Evolutionary conservation across 2,329 filamentous ascomycete genomes (phyloP).

Genomic region (Sclerotinia minor): DNA sequence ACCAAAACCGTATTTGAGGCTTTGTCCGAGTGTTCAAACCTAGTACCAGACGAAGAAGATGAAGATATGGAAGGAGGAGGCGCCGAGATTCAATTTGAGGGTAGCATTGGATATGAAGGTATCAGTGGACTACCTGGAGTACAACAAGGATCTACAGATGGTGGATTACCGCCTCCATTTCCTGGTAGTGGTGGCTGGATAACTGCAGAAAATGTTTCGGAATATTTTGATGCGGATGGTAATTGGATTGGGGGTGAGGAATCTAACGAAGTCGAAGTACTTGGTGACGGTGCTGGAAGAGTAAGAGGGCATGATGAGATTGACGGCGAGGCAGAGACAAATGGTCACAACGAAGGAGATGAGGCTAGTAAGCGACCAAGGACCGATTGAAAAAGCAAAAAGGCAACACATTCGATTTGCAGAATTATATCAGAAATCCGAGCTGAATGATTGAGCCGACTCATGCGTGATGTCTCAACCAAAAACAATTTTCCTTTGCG

Average conservation of each 20-base stretch:
- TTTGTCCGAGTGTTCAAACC: conserved; percentile 71
- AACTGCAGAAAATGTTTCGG: conserved; percentile 84
- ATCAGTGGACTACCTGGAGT: conserved; percentile 60
- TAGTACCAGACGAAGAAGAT: conserved; percentile 68
- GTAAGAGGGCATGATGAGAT: conserved; percentile 56
- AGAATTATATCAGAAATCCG: background rate
- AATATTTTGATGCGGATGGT: conserved; percentile 79
- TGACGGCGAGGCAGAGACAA: conserved; percentile 44
- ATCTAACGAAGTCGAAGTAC: conserved; percentile 44
- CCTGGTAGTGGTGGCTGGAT: conserved; percentile 81
- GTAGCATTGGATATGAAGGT: conserved; percentile 50
- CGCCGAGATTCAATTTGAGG: conserved; percentile 56
- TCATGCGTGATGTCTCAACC: background rate
- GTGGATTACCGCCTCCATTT: conserved; percentile 63
- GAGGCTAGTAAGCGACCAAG: conserved; percentile 19
- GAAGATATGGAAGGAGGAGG: conserved; percentile 53
- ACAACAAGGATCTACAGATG: conserved; percentile 49
- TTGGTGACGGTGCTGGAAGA: conserved; percentile 65
- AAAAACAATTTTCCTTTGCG: background rate
- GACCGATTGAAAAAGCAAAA: conserved; percentile 1
- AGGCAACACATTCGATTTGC: background rate
- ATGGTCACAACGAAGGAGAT: conserved; percentile 48
- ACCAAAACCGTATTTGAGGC: conserved; percentile 56
- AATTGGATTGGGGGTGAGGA: conserved; percentile 64
- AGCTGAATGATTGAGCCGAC: background rate